These are phyloP conservation scores for Dictyostelium citrinum DNA, from an alignment of 78 protist genomes.

Conservation along the genomic window DNA sequence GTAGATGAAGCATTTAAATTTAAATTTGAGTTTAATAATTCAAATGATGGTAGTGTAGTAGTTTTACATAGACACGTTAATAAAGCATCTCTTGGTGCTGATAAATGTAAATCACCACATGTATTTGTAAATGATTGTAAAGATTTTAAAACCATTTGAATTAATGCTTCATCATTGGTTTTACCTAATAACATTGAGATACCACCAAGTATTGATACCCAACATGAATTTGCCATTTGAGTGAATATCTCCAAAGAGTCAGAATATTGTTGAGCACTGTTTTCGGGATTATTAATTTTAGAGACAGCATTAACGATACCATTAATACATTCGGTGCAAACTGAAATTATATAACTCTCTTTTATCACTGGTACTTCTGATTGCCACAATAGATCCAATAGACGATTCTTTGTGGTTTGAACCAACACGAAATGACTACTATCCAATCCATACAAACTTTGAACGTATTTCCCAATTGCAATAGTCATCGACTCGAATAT, in stretches of 20 bases:
- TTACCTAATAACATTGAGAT: constrained; percentile 72
- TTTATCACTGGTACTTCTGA: constrained; percentile 7
- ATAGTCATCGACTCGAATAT: constrained; percentile 30
- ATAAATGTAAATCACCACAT: constrained; percentile 73
- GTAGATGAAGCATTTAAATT: background rate
- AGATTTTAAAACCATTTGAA: constrained; percentile 74
- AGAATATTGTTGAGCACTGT: background rate
- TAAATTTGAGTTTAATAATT: background rate
- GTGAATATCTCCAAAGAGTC: constrained; percentile 37
- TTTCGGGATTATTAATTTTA: constrained; percentile 62
- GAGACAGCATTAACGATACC: constrained; percentile 52
- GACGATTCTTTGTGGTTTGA: constrained; percentile 36
- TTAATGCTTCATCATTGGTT: constrained; percentile 65
- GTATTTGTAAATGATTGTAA: constrained; percentile 74
- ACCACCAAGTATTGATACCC: constrained; percentile 73
- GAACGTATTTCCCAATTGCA: constrained; percentile 51
- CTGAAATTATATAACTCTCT: constrained; percentile 44
- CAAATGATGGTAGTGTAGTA: constrained; percentile 19
- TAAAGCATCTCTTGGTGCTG: constrained; percentile 82
- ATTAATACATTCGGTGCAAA: constrained; percentile 60
- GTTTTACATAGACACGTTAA: constrained; percentile 77
- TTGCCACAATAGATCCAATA: constrained; percentile 37
- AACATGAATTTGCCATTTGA: constrained; percentile 73
- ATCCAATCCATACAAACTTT: constrained; percentile 24
- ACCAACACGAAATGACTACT: background rate